phyloP scores from a whole-genome alignment of 1,139 yeast species.

The Blastobotrys capitulatus region DNA sequence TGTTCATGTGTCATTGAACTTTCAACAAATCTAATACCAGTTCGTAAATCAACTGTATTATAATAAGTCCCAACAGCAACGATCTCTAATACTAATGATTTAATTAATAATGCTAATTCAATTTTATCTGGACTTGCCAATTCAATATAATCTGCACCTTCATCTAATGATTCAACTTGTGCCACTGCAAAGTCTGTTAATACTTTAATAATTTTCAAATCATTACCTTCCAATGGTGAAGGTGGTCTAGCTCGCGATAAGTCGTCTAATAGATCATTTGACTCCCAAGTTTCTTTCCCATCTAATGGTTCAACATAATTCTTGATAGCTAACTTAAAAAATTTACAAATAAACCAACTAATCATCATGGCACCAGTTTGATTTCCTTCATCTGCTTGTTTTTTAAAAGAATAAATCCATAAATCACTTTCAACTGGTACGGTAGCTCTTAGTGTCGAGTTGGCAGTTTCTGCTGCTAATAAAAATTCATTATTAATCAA shows the following conservation, averaged over 20 bases:
- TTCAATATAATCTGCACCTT: slow-evolving; percentile 41
- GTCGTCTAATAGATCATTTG: slow-evolving; percentile 14
- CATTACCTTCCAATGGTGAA: slow-evolving; percentile 5
- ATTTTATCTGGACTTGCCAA: slow-evolving; percentile 39
- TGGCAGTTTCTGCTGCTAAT: slow-evolving; percentile 31
- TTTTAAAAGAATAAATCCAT: slow-evolving; percentile 22
- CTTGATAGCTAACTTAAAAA: slow-evolving; percentile 23
- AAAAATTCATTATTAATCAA: slow-evolving; percentile 29
- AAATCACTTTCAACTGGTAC: slow-evolving; percentile 8
- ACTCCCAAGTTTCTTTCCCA: slow-evolving; percentile 7
- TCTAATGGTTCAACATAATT: slow-evolving; percentile 17
- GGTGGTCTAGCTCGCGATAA: slow-evolving; percentile 13
- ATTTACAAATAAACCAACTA: slow-evolving; percentile 22
- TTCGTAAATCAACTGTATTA: slow-evolving; percentile 28
- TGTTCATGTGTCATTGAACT: slow-evolving; percentile 32
- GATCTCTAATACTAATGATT: slow-evolving; percentile 41
- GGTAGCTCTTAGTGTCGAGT: slow-evolving; percentile 22
- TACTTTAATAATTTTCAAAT: slow-evolving; percentile 23
- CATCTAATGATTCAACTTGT: slow-evolving; percentile 37
- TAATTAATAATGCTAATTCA: slow-evolving; percentile 39
- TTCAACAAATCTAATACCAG: slow-evolving; percentile 34
- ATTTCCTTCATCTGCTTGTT: slow-evolving; percentile 15
- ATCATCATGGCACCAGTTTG: slow-evolving; percentile 31
- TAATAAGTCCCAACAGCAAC: slow-evolving; percentile 37
- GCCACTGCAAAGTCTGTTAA: slow-evolving; percentile 30